Percentiles rank a stretch among this genome's conserved stretches.
These are phyloP conservation scores for Pseudogymnoascus sp. DNA, from an alignment of 2,329 filamentous ascomycete species.

Conservation along the genomic window DNA sequence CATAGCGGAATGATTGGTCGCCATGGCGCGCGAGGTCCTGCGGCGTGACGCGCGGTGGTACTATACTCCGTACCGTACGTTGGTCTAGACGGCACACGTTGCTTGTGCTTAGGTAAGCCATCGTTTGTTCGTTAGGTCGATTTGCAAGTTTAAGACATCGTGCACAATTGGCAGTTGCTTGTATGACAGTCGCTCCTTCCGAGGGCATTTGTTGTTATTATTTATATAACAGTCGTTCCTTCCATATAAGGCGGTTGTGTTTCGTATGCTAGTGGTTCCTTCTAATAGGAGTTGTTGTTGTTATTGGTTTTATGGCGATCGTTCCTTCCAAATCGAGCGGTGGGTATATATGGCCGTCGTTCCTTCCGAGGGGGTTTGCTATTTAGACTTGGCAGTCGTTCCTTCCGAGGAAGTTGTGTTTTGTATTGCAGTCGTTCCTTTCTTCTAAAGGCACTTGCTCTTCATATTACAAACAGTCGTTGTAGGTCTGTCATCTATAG, in stretches of 20 bases:
- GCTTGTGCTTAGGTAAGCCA: not conserved
- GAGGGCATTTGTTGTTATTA: not conserved
- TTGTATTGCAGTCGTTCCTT: too few relatives aligned
- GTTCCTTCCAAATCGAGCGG: too few relatives aligned
- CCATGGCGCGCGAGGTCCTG: not conserved
- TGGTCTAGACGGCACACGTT: not conserved
- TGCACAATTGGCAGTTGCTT: not conserved
- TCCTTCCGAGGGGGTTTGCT: not conserved
- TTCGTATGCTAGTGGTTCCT: not conserved
- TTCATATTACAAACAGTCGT: too few relatives aligned
- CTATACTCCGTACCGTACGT: not conserved
- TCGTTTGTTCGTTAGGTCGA: not conserved
- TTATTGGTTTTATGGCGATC: too few relatives aligned
- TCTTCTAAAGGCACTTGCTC: too few relatives aligned
- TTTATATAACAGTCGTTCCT: not conserved
- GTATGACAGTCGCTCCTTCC: not conserved
- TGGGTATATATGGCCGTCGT: not conserved
- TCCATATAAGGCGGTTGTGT: not conserved
- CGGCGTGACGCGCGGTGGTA: not conserved
- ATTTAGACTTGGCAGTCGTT: not conserved
- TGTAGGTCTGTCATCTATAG: too few relatives aligned
- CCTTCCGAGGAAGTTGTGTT: not conserved
- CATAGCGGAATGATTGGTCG: not conserved
- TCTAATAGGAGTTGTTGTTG: not conserved
- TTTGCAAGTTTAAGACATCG: not conserved